Evolutionary conservation across 371 early-diverging fungal genomes (phyloP).

Genomic region (Antonospora locustae): DNA sequence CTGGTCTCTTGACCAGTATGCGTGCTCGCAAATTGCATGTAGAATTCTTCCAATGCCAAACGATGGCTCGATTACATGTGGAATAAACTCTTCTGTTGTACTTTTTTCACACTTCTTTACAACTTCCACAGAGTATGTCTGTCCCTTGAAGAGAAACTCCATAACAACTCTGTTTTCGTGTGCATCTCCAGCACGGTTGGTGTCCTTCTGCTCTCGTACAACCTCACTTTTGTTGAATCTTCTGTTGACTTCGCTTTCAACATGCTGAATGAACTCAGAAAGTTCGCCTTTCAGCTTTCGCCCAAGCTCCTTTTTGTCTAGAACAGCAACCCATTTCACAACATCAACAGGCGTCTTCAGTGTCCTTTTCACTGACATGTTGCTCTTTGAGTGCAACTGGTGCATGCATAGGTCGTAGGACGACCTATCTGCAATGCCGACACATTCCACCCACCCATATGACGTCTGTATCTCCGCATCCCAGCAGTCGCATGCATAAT

Average conservation of each 20-base stretch:
- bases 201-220: conserved; percentile 55
- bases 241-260: conserved; percentile 22
- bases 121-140: conserved; percentile 15
- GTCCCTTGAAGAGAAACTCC: conserved; percentile 23
- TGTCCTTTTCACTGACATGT: conserved; percentile 73
- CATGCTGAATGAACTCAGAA: conserved; percentile 20
- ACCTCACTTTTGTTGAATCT: conserved; percentile 28
- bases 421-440: conserved; percentile 97
- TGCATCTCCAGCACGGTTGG: conserved; percentile 54
- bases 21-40: conserved; percentile 85
- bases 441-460: conserved; percentile 97
- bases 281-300: conserved; percentile 40
- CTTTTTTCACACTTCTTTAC: conserved; percentile 5
- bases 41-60: conserved; percentile 98
- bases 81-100: conserved; percentile 75
- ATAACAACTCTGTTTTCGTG: conserved; percentile 11
- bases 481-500: conserved; percentile 91
- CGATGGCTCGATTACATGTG: conserved; percentile 97
- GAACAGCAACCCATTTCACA: conserved; percentile 35
- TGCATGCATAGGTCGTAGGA: conserved; percentile 91
- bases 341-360: conserved; percentile 62
- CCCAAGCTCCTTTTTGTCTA: conserved; percentile 61
- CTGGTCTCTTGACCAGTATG: conserved; percentile 76
- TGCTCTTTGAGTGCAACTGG: conserved; percentile 70
- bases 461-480: conserved; percentile 53